These are phyloP conservation scores for Aciculosporium take DNA, from an alignment of 2,329 filamentous ascomycete genomes.

Conservation along the genomic window DNA sequence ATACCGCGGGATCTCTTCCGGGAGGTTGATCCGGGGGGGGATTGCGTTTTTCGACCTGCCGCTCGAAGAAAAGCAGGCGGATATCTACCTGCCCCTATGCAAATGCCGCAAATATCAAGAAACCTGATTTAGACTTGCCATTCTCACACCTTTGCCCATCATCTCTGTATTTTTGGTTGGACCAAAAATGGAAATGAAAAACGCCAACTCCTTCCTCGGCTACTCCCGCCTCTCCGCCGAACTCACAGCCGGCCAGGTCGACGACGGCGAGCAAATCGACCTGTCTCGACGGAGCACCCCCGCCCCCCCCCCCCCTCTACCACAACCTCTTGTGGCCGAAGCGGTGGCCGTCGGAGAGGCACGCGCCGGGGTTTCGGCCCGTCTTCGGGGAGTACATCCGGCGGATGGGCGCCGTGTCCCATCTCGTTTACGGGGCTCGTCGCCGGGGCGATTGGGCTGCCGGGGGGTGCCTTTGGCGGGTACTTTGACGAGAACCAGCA, in stretches of 20 bases:
- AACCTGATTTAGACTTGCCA: too few species aligned
- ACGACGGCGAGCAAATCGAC: conserved; percentile 79
- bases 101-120: too few species aligned
- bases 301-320: conserved; percentile 53
- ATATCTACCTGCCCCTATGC: too few species aligned
- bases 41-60: conserved; percentile 66
- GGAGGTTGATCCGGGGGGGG: conserved; percentile 52
- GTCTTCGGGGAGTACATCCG: conserved; percentile 63
- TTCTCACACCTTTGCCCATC: too few species aligned
- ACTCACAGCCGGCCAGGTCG: conserved; percentile 58
- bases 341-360: conserved; percentile 58
- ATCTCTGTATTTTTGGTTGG: too few species aligned
- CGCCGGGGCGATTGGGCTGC: conserved; percentile 67
- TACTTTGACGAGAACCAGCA: conserved; percentile 67
- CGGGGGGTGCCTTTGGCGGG: conserved; percentile 53
- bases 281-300: conserved; percentile 66
- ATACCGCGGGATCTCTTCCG: conserved; percentile 51
- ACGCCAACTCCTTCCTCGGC: conserved; percentile 56
- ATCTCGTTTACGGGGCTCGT: conserved; percentile 65
- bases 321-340: conserved; percentile 63
- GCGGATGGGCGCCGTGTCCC: conserved; percentile 59
- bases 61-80: conserved; percentile 53
- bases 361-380: conserved; percentile 52
- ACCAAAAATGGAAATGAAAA: conserved; percentile 58
- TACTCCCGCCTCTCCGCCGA: conserved; percentile 53